phyloP scores from a whole-genome alignment of 23 red algal species.

The Gracilaria gracilis region DNA sequence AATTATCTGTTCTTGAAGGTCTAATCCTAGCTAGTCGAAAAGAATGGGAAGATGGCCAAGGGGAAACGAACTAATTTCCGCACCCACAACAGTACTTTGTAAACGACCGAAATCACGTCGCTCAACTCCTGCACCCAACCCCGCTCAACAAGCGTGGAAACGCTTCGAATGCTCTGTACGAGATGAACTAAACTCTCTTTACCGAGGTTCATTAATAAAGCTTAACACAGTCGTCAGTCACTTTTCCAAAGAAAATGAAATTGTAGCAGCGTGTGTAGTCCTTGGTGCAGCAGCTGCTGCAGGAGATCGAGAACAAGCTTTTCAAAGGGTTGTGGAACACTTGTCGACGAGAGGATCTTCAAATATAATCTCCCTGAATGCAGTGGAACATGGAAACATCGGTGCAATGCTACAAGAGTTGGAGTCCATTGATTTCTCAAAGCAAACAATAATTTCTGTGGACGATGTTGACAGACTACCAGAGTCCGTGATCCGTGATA shows the following conservation, averaged over 20 bases:
- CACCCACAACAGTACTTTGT: background rate
- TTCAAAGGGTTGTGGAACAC: constrained; percentile 11
- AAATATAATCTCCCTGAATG: background rate
- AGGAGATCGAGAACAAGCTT: constrained; percentile 42
- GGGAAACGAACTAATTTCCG: background rate
- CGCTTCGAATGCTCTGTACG: background rate
- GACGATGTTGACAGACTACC: constrained; percentile 49
- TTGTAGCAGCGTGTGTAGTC: constrained; percentile 36
- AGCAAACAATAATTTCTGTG: constrained; percentile 16
- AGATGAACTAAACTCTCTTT: constrained; percentile 5
- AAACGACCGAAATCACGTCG: constrained; percentile 15
- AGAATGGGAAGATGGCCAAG: background rate
- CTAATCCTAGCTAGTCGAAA: background rate
- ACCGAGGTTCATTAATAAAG: background rate
- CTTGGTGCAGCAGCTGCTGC: constrained; percentile 49
- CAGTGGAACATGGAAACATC: constrained; percentile 31
- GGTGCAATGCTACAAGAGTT: constrained; percentile 13
- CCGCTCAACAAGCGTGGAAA: constrained; percentile 4
- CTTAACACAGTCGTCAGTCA: background rate
- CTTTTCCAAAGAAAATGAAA: constrained; percentile 19
- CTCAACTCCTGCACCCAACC: background rate
- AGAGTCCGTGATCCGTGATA: constrained; percentile 33
- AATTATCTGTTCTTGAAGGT: background rate
- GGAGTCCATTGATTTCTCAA: background rate
- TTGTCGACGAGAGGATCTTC: background rate